These are phyloP conservation scores for Colletotrichum siamense DNA, from an alignment of 2,329 filamentous ascomycete genomes.

Conservation along the genomic window DNA sequence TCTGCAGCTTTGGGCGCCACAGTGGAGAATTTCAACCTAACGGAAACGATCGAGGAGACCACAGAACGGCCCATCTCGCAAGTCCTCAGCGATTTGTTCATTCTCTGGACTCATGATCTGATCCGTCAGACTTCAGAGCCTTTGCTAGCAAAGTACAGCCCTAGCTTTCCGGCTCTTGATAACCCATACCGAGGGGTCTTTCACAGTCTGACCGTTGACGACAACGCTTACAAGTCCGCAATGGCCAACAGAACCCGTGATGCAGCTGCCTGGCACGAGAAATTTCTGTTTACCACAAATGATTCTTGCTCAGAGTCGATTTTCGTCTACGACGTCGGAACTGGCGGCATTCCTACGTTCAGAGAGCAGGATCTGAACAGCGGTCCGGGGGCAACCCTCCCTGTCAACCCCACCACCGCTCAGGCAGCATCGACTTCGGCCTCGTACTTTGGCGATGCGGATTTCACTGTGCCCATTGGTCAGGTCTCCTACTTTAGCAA, in stretches of 20 bases:
- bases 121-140: not conserved
- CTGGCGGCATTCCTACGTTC: slow-evolving; percentile 43
- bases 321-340: slow-evolving; percentile 47
- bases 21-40: slow-evolving; percentile 41
- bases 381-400: slow-evolving; percentile 30
- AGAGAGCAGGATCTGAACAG: slow-evolving; percentile 37
- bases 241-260: not conserved
- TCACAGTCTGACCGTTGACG: not conserved
- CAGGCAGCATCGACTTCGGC: slow-evolving; percentile 24
- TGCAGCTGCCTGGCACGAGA: not conserved
- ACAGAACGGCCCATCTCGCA: not conserved
- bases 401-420: slow-evolving; percentile 29
- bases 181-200: not conserved
- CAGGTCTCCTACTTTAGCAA: slow-evolving; percentile 44
- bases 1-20: slow-evolving; percentile 39
- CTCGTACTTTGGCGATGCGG: slow-evolving; percentile 34
- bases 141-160: not conserved
- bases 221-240: not conserved
- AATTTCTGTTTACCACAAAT: not conserved
- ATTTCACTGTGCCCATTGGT: slow-evolving; percentile 47
- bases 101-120: not conserved
- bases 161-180: not conserved
- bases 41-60: slow-evolving; percentile 25
- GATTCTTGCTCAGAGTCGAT: slow-evolving; percentile 41
- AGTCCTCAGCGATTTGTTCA: not conserved